These are phyloP conservation scores for Haematococcus lacustris DNA, from an alignment of 139 green algal species.

Conservation along the genomic window DNA sequence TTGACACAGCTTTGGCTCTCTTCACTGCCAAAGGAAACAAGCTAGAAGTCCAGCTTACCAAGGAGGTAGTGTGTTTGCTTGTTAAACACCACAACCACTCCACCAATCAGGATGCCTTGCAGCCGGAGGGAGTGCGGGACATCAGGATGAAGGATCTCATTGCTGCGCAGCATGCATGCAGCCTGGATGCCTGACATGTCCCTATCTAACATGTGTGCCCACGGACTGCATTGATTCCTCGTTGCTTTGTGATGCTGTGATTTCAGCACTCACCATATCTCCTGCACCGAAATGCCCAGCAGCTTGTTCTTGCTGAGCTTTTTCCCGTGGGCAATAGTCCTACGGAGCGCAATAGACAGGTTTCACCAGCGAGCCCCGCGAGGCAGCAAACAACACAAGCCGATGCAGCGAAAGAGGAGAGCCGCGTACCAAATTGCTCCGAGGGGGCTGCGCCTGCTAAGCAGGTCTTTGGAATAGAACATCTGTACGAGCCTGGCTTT, in stretches of 20 bases:
- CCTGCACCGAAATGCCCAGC: slow-evolving; percentile 48
- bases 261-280: slow-evolving; percentile 47
- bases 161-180: slow-evolving; percentile 32
- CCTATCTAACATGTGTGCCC: background rate
- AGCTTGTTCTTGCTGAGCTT: slow-evolving; percentile 60
- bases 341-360: slow-evolving; percentile 2
- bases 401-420: too few species aligned
- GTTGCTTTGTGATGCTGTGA: background rate
- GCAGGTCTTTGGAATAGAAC: slow-evolving; percentile 37
- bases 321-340: slow-evolving; percentile 67
- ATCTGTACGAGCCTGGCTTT: too few species aligned
- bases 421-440: slow-evolving; percentile 59
- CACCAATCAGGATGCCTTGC: slow-evolving; percentile 25
- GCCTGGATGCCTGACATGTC: background rate
- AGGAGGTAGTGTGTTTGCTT: slow-evolving; percentile 54
- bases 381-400: background rate
- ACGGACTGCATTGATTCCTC: background rate
- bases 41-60: slow-evolving; percentile 36
- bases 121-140: slow-evolving; percentile 62
- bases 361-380: background rate
- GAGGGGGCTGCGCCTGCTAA: slow-evolving; percentile 53
- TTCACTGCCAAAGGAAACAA: too few species aligned
- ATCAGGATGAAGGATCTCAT: slow-evolving; percentile 59
- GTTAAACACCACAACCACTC: slow-evolving; percentile 61
- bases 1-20: too few species aligned